Percentiles rank a stretch among this genome's conserved stretches.
Evolutionary conservation across 176 grass and related monocot species (phyloP).

Genomic region (Leersia perrieri): DNA sequence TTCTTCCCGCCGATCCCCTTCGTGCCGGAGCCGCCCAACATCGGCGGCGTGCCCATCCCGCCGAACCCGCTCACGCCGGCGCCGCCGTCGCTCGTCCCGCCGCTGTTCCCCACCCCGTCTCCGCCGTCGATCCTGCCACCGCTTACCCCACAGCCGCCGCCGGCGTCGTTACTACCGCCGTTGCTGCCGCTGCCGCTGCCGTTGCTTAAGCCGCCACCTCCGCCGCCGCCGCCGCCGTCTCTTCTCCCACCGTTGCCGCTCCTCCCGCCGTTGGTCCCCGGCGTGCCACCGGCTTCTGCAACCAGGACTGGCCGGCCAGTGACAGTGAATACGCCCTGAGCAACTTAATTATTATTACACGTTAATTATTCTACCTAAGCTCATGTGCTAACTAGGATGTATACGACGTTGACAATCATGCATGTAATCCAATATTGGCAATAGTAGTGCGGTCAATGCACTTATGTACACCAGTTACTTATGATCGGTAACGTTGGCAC

Average conservation of each 20-base stretch:
- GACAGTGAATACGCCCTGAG: conserved; percentile 6
- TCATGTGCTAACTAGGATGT: not conserved
- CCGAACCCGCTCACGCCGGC: conserved; percentile 48
- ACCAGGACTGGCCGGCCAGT: not conserved
- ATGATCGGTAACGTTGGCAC: no score
- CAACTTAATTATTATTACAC: not conserved
- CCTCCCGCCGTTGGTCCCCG: conserved; percentile 25
- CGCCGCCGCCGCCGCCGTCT: conserved; percentile 29
- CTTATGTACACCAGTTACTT: no score
- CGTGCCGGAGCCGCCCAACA: conserved; percentile 47
- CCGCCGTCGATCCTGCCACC: conserved; percentile 46
- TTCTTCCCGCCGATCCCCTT: conserved; percentile 47
- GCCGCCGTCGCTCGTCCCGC: conserved; percentile 41
- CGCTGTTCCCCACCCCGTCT: conserved; percentile 31
- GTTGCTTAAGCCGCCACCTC: conserved; percentile 14
- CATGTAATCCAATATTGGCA: no score
- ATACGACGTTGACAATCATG: no score
- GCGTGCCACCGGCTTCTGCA: conserved; percentile 29
- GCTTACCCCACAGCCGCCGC: conserved; percentile 42
- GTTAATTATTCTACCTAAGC: not conserved
- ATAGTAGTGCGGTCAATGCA: no score
- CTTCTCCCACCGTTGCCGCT: conserved; percentile 28
- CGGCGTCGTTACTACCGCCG: conserved; percentile 31
- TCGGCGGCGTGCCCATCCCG: conserved; percentile 51
- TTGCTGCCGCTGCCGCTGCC: conserved; percentile 23